Base-by-base conservation (phyloP, 2,329 filamentous ascomycete species). In the Hypoxylon sp. region DNA sequence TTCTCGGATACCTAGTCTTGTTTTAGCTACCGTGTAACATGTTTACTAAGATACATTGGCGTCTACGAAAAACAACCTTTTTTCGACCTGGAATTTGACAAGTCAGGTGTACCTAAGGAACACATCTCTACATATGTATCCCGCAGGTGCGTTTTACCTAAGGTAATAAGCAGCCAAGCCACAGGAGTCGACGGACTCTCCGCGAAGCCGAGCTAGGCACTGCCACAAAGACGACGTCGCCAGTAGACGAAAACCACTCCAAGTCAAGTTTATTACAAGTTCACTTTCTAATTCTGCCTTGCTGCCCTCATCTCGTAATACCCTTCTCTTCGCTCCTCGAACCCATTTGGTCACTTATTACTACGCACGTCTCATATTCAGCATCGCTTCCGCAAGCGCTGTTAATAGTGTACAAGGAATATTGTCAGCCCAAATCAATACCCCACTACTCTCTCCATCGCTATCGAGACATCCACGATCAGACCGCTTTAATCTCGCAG, bases 151-250 rank as follows among this genome's bases (percentile, higher is more conserved):
- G 9, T 23, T n/a, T 34, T 43, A 51, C n/a, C 19, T 34, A 16
- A 56, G 29, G 27, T 55, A 55, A 19, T 16, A 47, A 47, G 25
- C 32, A 50, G 25, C 60, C 60, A 65, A 70, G 67, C 65, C 67
- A 68, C 64, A 65, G 19, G 54, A 58, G 16, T 48, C 23, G 57
- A 62, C 65, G 58, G 55, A 65, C 39, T 47, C 29, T 63, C 57
- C 46, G 61, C 55, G 52, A 65, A 63, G 29, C 61, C 51, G 50
- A 64, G 45, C 48, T 52, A 21, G 56, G 59, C 67, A 70, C 67
- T 65, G 67, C 67, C 67, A 70, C 67, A 50, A 55, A 34, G 57
- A 67, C 58, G 61, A 58, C 67, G 59, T 68, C 67, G 67, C 61
- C 67, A 64, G 37, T 60, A 25, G 46, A 45, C 48, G 32, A 48